A percentile compares a stretch with the other conserved stretches of the same genome.
phyloP scores from a whole-genome alignment of 305 asterid species.

The Ajuga reptans region DNA sequence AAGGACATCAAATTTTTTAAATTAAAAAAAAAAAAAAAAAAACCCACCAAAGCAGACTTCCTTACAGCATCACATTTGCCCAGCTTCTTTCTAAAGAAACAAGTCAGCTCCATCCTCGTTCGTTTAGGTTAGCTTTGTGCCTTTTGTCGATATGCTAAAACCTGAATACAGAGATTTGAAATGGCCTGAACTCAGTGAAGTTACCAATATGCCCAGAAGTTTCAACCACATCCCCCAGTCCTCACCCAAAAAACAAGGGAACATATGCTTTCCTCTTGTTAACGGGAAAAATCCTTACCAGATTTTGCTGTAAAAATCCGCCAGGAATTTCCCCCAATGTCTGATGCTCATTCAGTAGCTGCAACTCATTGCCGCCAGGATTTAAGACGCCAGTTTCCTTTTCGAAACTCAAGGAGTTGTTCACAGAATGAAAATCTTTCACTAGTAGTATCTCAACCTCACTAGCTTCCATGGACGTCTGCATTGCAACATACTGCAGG shows the following conservation, averaged over 20 bases:
- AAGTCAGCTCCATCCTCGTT: constrained; percentile 15
- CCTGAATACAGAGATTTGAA: constrained; percentile 39
- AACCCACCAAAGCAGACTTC: constrained; percentile 13
- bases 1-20: background rate
- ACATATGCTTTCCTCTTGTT: no score
- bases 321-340: constrained; percentile 66
- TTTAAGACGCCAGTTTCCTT: constrained; percentile 27
- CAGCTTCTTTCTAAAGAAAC: constrained; percentile 16
- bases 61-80: constrained; percentile 16
- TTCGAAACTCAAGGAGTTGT: constrained; percentile 28
- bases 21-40: background rate
- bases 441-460: constrained; percentile 61
- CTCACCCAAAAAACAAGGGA: no score
- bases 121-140: constrained; percentile 18
- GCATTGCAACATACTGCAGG: constrained; percentile 82
- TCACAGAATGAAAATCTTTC: constrained; percentile 34
- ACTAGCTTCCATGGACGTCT: constrained; percentile 58
- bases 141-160: constrained; percentile 60
- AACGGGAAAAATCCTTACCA: constrained; percentile 39
- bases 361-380: constrained; percentile 37
- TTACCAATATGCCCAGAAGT: background rate
- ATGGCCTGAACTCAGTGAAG: background rate
- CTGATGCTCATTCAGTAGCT: constrained; percentile 52
- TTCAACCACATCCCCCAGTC: no score
- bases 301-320: constrained; percentile 49